Evolutionary conservation across 1,284 basidiomycete species (phyloP), one percentile per base, ranked within the genome.

Genomic region (Malassezia pachydermatis): DNA sequence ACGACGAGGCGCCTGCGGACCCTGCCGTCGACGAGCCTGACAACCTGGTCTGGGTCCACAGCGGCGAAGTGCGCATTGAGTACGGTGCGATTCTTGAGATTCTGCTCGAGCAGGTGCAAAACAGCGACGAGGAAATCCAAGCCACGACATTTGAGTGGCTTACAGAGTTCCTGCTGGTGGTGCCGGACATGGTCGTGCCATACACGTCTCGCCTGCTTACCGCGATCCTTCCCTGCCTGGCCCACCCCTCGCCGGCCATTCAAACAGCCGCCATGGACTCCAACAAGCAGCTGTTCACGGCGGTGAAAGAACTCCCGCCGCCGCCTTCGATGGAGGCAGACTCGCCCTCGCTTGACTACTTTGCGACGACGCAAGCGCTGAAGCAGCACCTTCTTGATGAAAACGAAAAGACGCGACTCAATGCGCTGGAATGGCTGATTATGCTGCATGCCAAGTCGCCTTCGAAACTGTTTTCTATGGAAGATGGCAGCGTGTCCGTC

Each of bases 361-460:
- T 86, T 58, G 79, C 81, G 17, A 96, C 89, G 0, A 89, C 98
- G 45, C 87, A 86, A 65, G 85, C 86, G 39, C 75, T 99, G 55
- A 95, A 88, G 1, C 76, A 94, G 44, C 89, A 95, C 65, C 89
- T 99, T 67, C 72, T 95, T 70, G 90, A 88, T 72, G 89, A 96
- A 72, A 88, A 88, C 67, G 92, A 94, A 65, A 88, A 95, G 69
- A 96, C 94, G 1, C 77, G 92, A 34, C 86, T 98, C 5, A 87
- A 88, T 20, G 89, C 92, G 3, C 75, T 99, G 58, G 89, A 94
- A 74, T 99, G 94, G 94, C 76, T 99, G 25, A 82, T 95, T 42
- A 99, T 99, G 94, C 75, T 99, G 45, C 94, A 99, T 74, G 84
- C 89, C 68, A 96, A 96, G 70, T 87, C 88, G 16, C 94, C 94